phyloP scores from a whole-genome alignment of 192 early-diverging fungal genomes.

The Lobosporangium transversale region DNA sequence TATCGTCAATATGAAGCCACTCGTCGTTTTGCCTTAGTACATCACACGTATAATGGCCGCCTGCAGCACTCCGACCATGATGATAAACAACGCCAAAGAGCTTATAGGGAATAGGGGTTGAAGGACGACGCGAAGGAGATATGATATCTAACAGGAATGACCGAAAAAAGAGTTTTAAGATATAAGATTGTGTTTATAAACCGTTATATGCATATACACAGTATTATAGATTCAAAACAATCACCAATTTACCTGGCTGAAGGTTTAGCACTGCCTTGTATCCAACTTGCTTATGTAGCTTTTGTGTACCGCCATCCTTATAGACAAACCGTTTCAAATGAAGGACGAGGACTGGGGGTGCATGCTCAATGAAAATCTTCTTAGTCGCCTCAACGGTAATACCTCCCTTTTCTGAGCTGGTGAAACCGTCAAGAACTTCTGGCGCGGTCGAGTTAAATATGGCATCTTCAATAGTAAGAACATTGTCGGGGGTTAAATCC shows the following conservation, averaged over 20 bases:
- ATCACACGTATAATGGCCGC: constrained; percentile 98
- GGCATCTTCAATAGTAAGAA: constrained; percentile 87
- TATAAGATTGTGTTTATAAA: no score
- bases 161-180: no score
- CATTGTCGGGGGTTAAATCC: constrained; percentile 80
- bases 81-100: constrained; percentile 95
- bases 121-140: constrained; percentile 62
- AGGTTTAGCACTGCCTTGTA: constrained; percentile 76
- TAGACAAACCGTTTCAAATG: constrained; percentile 96
- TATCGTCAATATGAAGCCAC: constrained; percentile 96
- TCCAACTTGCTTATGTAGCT: constrained; percentile 85
- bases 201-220: neutral
- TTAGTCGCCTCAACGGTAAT: constrained; percentile 74
- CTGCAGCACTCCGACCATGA: constrained; percentile 86
- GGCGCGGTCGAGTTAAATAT: constrained; percentile 78
- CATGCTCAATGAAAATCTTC: constrained; percentile 79
- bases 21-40: constrained; percentile 72
- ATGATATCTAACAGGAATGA: constrained; percentile 60
- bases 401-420: constrained; percentile 57
- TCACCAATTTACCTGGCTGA: constrained; percentile 56
- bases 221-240: no score
- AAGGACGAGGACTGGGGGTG: constrained; percentile 92
- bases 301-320: constrained; percentile 79
- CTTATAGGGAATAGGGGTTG: constrained; percentile 66
- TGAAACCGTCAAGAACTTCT: constrained; percentile 87